phyloP scores from a whole-genome alignment of 192 early-diverging fungal genomes.

The Backusella macrospora region DNA sequence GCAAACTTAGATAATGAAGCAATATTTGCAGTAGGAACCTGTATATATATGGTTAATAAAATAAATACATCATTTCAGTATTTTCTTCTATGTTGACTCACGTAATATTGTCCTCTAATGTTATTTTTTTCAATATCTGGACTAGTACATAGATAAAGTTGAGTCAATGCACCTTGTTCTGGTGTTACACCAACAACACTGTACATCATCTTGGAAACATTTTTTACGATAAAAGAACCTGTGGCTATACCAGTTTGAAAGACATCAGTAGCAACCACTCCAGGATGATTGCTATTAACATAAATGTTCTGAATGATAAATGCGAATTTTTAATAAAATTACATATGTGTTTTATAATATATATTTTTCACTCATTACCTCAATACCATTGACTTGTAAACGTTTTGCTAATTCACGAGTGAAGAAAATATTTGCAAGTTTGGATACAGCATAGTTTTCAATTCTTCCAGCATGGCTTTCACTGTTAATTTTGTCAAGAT shows the following conservation, averaged over 20 bases:
- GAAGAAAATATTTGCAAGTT: conserved; percentile 34
- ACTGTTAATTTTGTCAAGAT: conserved; percentile 22
- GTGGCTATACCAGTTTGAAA: not conserved
- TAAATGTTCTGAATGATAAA: conserved; percentile 32
- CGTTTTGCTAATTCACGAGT: conserved; percentile 31
- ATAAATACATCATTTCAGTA: not conserved
- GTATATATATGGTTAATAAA: not conserved
- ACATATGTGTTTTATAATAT: too few species aligned
- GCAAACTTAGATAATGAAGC: conserved; percentile 3
- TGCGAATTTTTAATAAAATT: too few species aligned
- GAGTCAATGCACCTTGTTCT: conserved; percentile 52
- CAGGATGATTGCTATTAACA: conserved; percentile 37
- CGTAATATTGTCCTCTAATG: conserved; percentile 42
- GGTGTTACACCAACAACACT: too few species aligned
- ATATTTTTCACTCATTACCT: conserved; percentile 19
- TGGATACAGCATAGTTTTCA: conserved; percentile 18
- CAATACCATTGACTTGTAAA: conserved; percentile 27
- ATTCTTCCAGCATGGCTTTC: not conserved
- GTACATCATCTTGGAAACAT: too few species aligned
- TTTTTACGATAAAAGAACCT: too few species aligned
- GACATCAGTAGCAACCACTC: conserved; percentile 13
- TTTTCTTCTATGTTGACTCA: not conserved
- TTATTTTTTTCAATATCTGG: conserved; percentile 52
- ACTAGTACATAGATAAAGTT: conserved; percentile 51
- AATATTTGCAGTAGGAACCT: conserved; percentile 21